Conservation (phyloP, 805 yeast species). For the Wickerhamomyces kurtzmanii region DNA sequence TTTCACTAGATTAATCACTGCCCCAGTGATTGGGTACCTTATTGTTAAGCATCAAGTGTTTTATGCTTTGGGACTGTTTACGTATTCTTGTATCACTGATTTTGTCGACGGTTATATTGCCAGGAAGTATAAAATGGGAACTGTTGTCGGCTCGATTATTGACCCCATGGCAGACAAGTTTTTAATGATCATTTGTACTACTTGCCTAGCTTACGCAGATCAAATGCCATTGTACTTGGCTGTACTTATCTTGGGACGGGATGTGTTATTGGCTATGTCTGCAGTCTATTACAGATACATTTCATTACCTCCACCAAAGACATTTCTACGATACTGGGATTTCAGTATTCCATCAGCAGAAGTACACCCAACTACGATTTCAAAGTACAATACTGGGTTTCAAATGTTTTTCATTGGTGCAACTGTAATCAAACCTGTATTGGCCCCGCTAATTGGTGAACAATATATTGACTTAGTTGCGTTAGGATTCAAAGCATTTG, state of each 20-base stretch:
- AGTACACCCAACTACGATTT: constrained; percentile 78
- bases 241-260: constrained; percentile 72
- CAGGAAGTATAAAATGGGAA: constrained; percentile 61
- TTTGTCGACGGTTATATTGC: constrained; percentile 90
- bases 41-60: constrained; percentile 54
- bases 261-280: constrained; percentile 57
- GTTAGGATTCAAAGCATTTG: constrained; percentile 23
- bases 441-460: constrained; percentile 23
- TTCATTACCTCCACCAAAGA: constrained; percentile 69
- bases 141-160: constrained; percentile 80
- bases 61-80: constrained; percentile 63
- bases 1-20: constrained; percentile 62
- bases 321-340: constrained; percentile 67
- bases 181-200: constrained; percentile 78
- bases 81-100: constrained; percentile 85
- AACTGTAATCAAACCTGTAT: constrained; percentile 46
- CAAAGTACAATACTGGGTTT: constrained; percentile 82
- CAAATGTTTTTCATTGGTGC: constrained; percentile 85
- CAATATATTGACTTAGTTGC: constrained; percentile 14
- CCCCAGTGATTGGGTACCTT: constrained; percentile 80
- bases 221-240: constrained; percentile 68
- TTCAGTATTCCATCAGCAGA: constrained; percentile 73
- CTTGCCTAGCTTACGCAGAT: constrained; percentile 58
- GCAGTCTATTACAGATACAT: constrained; percentile 66
- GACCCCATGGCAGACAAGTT: constrained; percentile 96